phyloP scores from a whole-genome alignment of 2,329 filamentous ascomycete genomes.

The Monosporascus sp. region DNA sequence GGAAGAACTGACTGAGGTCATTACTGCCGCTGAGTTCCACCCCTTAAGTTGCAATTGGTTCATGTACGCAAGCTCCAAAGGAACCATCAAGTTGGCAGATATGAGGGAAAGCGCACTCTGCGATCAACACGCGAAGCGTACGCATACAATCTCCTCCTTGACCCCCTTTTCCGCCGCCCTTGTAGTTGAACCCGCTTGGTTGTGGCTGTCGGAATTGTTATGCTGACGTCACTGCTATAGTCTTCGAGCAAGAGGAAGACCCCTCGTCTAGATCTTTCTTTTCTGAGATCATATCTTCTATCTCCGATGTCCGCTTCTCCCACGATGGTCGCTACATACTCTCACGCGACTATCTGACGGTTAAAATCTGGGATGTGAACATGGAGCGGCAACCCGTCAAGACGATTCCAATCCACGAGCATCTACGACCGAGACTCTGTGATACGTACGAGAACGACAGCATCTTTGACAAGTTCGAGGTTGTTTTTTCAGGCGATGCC shows the following conservation, averaged over 20 bases:
- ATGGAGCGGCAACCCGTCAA: conserved; percentile 98
- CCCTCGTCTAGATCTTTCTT: conserved; percentile 97
- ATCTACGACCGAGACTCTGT: conserved; percentile 86
- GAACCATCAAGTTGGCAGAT: conserved; percentile 96
- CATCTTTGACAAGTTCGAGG: conserved; percentile 99
- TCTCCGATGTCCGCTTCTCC: conserved; percentile 97
- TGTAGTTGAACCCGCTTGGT: too few species aligned
- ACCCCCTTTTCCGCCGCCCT: conserved; percentile 1
- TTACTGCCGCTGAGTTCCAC: conserved; percentile 97
- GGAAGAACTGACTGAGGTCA: conserved; percentile 98
- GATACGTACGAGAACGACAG: conserved; percentile 99
- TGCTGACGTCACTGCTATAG: conserved; percentile 42
- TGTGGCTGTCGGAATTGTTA: background rate
- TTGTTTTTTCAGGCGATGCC: conserved; percentile 95
- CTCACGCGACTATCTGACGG: conserved; percentile 94
- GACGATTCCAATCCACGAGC: conserved; percentile 98
- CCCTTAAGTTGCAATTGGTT: conserved; percentile 98
- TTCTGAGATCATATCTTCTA: conserved; percentile 98
- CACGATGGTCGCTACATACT: conserved; percentile 95
- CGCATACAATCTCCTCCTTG: conserved; percentile 22
- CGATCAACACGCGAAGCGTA: conserved; percentile 93
- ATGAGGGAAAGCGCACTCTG: conserved; percentile 97
- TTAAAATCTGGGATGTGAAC: conserved; percentile 99
- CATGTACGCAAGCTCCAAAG: conserved; percentile 99
- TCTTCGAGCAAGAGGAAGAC: conserved; percentile 98